Evolutionary conservation across 495 filamentous ascomycete species (phyloP).

Genomic region (Aspergillus campestris): DNA sequence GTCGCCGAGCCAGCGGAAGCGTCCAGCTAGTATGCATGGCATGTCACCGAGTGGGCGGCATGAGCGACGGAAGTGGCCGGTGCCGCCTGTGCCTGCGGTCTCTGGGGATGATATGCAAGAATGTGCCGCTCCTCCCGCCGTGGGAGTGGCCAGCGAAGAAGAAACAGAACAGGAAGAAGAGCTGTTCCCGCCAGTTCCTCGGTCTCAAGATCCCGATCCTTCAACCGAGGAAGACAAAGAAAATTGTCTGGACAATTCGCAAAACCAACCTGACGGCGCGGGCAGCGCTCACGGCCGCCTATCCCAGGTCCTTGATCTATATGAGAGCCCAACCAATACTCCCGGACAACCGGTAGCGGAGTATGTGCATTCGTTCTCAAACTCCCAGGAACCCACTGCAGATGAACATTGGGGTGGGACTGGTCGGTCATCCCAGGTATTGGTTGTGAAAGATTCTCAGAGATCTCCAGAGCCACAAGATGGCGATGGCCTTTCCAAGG

Average conservation of each 20-base stretch:
- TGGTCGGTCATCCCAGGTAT: slow-evolving; percentile 24
- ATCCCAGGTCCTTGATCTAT: slow-evolving; percentile 32
- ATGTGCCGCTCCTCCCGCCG: neutral
- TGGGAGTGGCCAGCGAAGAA: slow-evolving; percentile 35
- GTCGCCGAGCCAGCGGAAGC: slow-evolving; percentile 7
- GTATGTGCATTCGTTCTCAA: neutral
- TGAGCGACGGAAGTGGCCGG: slow-evolving; percentile 4
- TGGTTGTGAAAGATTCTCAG: slow-evolving; percentile 43
- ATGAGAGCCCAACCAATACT: slow-evolving; percentile 13
- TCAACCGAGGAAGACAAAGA: slow-evolving; percentile 45
- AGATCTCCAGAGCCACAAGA: slow-evolving; percentile 24
- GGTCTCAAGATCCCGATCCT: slow-evolving; percentile 19
- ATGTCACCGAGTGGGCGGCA: neutral
- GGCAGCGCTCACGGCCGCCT: slow-evolving; percentile 31
- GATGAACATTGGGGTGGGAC: slow-evolving; percentile 7
- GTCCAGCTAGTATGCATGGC: slow-evolving; percentile 1
- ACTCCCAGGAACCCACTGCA: slow-evolving; percentile 1
- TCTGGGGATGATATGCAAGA: slow-evolving; percentile 11
- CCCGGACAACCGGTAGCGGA: slow-evolving; percentile 1
- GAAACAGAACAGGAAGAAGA: slow-evolving; percentile 47
- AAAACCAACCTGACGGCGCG: slow-evolving; percentile 19
- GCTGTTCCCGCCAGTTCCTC: slow-evolving; percentile 13
- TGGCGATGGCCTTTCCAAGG: neutral
- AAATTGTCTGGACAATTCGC: slow-evolving; percentile 28
- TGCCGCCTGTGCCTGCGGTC: neutral